Evolutionary conservation across 2,329 filamentous ascomycete species (phyloP).

Genomic region (Nemania sp.): DNA sequence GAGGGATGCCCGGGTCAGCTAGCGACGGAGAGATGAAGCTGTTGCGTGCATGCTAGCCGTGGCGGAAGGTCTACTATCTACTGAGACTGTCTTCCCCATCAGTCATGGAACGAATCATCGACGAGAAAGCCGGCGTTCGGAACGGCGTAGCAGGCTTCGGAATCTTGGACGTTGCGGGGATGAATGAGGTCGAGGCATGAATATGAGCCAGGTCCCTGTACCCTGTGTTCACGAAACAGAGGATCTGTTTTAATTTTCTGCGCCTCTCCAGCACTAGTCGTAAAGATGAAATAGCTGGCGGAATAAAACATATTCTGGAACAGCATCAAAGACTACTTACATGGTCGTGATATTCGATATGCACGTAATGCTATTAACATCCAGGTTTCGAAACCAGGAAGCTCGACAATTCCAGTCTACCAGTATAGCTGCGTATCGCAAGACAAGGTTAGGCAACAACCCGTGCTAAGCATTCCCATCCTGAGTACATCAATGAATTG

Average conservation of each 20-base stretch:
- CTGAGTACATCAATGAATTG: too few species aligned
- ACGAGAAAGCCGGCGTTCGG: background rate
- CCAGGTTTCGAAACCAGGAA: too few species aligned
- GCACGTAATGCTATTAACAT: background rate
- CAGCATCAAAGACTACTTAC: background rate
- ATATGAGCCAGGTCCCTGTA: constrained; percentile 3
- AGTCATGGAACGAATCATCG: background rate
- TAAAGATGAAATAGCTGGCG: constrained; percentile 8
- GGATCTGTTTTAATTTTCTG: background rate
- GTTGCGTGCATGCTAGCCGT: background rate
- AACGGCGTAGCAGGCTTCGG: background rate
- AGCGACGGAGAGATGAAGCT: background rate
- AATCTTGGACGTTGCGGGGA: background rate
- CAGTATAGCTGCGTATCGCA: too few species aligned
- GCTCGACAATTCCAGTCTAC: too few species aligned
- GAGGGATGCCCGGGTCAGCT: background rate
- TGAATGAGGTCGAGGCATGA: constrained; percentile 6
- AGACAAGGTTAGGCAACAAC: too few species aligned
- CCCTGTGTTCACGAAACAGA: constrained; percentile 8
- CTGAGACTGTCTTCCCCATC: background rate
- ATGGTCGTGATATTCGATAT: background rate
- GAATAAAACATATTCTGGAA: constrained; percentile 5
- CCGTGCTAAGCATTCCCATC: too few species aligned
- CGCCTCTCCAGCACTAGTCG: background rate
- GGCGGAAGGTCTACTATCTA: background rate